phyloP scores from a whole-genome alignment of 331 rosid genomes.

The Cucumis variabilis region DNA sequence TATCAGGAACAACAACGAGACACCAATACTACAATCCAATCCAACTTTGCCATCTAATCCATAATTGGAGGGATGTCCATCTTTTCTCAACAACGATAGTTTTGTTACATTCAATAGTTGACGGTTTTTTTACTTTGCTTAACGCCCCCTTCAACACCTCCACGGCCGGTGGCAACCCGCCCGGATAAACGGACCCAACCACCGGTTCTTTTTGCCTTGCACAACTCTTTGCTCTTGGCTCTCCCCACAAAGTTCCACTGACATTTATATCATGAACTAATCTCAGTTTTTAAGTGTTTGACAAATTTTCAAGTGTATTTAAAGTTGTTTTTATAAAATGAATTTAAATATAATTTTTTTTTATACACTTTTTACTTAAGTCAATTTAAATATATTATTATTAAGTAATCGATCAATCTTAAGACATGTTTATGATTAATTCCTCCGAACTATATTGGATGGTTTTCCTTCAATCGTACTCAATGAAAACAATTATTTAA shows the following conservation, averaged over 20 bases:
- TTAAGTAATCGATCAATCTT: no score
- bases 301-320: no score
- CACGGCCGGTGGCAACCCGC: conserved; percentile 72
- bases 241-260: conserved; percentile 84
- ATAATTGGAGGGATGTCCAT: conserved; percentile 87
- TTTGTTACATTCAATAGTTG: conserved; percentile 73
- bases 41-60: conserved; percentile 57
- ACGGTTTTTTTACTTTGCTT: conserved; percentile 55
- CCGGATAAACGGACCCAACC: conserved; percentile 67
- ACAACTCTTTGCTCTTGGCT: conserved; percentile 72
- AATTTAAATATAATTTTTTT: no score
- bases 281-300: not conserved
- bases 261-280: not conserved
- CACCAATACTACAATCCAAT: conserved; percentile 95
- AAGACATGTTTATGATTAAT: no score
- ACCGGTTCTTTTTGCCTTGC: conserved; percentile 56
- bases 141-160: conserved; percentile 64
- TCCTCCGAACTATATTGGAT: no score
- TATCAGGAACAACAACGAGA: conserved; percentile 88
- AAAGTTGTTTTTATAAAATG: no score
- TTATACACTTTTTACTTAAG: no score
- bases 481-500: no score
- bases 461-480: no score
- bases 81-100: conserved; percentile 78
- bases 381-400: no score